These are phyloP conservation scores for Lithocarpus polystachyus DNA, from an alignment of 306 rosid genomes.

Conservation along the genomic window DNA sequence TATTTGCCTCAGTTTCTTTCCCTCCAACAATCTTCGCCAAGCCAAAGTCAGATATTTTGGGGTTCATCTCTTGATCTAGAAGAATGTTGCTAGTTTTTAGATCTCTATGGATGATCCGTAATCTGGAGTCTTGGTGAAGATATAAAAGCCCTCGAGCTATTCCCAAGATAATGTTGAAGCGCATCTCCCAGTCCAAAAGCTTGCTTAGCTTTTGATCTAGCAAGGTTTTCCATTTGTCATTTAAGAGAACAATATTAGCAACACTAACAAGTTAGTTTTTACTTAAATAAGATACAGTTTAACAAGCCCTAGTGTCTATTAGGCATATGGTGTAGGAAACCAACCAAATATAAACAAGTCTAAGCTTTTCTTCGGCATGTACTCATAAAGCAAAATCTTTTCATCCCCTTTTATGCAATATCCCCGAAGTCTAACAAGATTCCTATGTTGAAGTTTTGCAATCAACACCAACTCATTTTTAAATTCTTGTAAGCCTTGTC, in stretches of 20 bases:
- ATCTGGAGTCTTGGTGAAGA: slow-evolving; percentile 38
- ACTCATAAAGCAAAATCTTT: slow-evolving; percentile 47
- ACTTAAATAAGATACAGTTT: background rate
- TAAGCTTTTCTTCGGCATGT: slow-evolving; percentile 47
- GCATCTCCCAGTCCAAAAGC: slow-evolving; percentile 39
- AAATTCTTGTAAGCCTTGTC: slow-evolving; percentile 53
- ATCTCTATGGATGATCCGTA: slow-evolving; percentile 35
- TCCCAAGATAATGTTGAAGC: slow-evolving; percentile 44
- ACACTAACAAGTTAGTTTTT: background rate
- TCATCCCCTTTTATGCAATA: slow-evolving; percentile 40
- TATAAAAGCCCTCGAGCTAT: slow-evolving; percentile 24
- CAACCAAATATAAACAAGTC: slow-evolving; percentile 52
- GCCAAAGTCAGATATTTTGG: slow-evolving; percentile 44
- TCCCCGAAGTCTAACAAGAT: slow-evolving; percentile 46
- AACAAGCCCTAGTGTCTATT: background rate
- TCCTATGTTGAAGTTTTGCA: slow-evolving; percentile 54
- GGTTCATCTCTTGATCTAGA: slow-evolving; percentile 29
- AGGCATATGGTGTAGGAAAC: background rate
- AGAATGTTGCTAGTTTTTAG: slow-evolving; percentile 38
- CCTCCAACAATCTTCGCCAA: slow-evolving; percentile 30
- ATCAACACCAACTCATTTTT: slow-evolving; percentile 41
- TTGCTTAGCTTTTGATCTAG: slow-evolving; percentile 23
- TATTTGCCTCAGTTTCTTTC: slow-evolving; percentile 27
- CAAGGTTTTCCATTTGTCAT: background rate
- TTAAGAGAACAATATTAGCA: background rate